A percentile compares a stretch with the other conserved stretches of the same genome.
These are phyloP conservation scores for Macrocybe gigantea DNA, from an alignment of 768 basidiomycete species.

Conservation along the genomic window DNA sequence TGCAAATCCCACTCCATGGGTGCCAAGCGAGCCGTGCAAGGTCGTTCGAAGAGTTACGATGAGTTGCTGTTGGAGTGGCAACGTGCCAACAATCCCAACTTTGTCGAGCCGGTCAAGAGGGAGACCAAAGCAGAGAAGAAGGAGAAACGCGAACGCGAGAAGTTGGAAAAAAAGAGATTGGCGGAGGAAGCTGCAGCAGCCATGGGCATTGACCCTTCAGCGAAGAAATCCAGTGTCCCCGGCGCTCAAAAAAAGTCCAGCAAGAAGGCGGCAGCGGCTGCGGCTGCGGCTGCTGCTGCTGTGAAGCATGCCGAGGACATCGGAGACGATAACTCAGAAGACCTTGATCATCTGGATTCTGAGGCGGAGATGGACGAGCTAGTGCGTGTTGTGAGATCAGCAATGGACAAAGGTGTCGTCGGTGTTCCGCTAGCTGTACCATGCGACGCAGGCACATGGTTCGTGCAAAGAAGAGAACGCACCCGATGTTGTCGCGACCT, in stretches of 20 bases:
- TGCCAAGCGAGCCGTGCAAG: slow-evolving; percentile 86
- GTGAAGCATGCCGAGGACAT: slow-evolving; percentile 41
- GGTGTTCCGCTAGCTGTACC: slow-evolving; percentile 68
- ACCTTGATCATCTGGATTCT: slow-evolving; percentile 76
- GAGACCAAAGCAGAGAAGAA: slow-evolving; percentile 87
- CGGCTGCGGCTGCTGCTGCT: slow-evolving; percentile 44
- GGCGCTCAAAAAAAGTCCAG: slow-evolving; percentile 50
- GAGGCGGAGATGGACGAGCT: slow-evolving; percentile 80
- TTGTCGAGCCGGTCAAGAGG: slow-evolving; percentile 80
- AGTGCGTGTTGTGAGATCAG: slow-evolving; percentile 51
- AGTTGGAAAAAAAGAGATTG: slow-evolving; percentile 74
- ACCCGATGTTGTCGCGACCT: slow-evolving; percentile 52
- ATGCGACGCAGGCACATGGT: slow-evolving; percentile 74
- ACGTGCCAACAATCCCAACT: slow-evolving; percentile 81
- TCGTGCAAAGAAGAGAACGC: slow-evolving; percentile 72
- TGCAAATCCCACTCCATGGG: slow-evolving; percentile 99
- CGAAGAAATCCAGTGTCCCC: slow-evolving; percentile 37
- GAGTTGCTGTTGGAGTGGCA: slow-evolving; percentile 90
- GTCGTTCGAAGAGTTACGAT: slow-evolving; percentile 80
- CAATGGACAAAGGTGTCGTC: slow-evolving; percentile 52
- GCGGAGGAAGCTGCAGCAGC: slow-evolving; percentile 67
- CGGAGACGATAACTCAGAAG: slow-evolving; percentile 60
- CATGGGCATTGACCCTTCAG: slow-evolving; percentile 44
- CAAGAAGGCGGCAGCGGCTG: slow-evolving; percentile 54
- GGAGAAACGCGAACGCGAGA: slow-evolving; percentile 76